A percentile compares a stretch with the other conserved stretches of the same genome.
These are phyloP conservation scores for Tremella fuciformis DNA, from an alignment of 768 basidiomycete species.

Conservation along the genomic window DNA sequence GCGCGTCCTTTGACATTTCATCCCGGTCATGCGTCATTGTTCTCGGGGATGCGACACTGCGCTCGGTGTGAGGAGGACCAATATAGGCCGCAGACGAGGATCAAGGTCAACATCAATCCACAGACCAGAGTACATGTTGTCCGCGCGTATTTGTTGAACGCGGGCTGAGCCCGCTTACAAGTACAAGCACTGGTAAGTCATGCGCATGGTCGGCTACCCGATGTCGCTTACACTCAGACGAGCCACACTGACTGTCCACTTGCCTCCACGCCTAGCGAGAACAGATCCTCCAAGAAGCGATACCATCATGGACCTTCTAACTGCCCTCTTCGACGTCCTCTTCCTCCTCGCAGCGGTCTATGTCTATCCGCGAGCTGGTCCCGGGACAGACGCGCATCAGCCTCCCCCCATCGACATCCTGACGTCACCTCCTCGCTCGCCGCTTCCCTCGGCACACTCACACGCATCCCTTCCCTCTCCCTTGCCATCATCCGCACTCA, in stretches of 20 bases:
- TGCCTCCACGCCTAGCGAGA: neutral
- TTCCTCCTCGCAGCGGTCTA: conserved; percentile 20
- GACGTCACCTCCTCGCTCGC: neutral
- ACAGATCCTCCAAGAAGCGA: neutral
- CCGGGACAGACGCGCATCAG: neutral
- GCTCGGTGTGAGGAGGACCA: too few species aligned
- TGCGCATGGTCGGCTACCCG: neutral
- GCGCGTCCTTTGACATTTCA: too few species aligned
- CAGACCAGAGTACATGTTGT: neutral
- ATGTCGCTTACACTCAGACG: neutral
- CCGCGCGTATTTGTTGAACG: neutral
- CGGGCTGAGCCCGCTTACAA: neutral
- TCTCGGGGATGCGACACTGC: too few species aligned
- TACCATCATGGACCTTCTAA: conserved; percentile 16
- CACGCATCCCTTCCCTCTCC: conserved; percentile 14
- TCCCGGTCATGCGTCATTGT: too few species aligned
- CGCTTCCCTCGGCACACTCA: conserved; percentile 1
- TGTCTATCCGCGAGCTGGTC: conserved; percentile 8
- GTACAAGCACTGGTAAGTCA: neutral
- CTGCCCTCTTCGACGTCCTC: conserved; percentile 11
- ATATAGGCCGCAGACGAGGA: too few species aligned
- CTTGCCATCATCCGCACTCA: neutral
- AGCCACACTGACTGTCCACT: neutral
- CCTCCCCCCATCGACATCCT: neutral
- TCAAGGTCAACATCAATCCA: too few species aligned